Percentiles rank a stretch among this genome's conserved stretches.
Conservation (phyloP, 1,139 yeast species). For the Pichia sp. region DNA sequence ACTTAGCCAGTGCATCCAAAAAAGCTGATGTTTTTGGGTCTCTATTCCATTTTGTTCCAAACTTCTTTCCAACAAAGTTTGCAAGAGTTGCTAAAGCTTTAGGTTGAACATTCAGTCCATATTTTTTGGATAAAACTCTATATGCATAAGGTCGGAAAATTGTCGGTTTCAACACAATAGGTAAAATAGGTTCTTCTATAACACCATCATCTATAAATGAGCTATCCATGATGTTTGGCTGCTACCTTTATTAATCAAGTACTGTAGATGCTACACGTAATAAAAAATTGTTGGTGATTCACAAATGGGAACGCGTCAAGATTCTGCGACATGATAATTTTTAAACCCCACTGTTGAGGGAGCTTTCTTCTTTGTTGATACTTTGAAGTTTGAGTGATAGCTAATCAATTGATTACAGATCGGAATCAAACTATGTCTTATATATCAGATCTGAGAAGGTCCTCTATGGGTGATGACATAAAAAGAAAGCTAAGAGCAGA, state of each 20-base stretch:
- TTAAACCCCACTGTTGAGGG: no score
- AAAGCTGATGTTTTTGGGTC: conserved; percentile 58
- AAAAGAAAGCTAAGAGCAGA: neutral
- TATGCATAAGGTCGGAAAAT: conserved; percentile 88
- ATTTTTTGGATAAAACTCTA: conserved; percentile 81
- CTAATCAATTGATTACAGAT: no score
- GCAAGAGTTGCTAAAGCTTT: conserved; percentile 73
- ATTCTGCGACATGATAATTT: no score
- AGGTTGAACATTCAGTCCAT: conserved; percentile 83
- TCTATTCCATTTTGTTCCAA: conserved; percentile 84
- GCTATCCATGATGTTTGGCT: conserved; percentile 13
- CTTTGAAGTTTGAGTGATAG: no score
- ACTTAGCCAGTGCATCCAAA: conserved; percentile 68
- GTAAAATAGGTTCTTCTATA: conserved; percentile 38
- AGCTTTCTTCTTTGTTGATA: neutral
- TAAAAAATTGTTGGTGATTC: neutral
- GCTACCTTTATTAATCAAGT: neutral
- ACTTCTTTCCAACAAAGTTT: conserved; percentile 60
- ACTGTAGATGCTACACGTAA: neutral
- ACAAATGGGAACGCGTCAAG: neutral
- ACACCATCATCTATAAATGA: conserved; percentile 11
- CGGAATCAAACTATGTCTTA: conserved; percentile 3
- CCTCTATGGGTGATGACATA: neutral
- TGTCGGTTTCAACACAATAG: conserved; percentile 69
- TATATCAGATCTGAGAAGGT: conserved; percentile 5